Percentiles rank a stretch among this genome's conserved stretches.
Conservation (phyloP, 805 yeast species). For the Monosporozyma aerobia region DNA sequence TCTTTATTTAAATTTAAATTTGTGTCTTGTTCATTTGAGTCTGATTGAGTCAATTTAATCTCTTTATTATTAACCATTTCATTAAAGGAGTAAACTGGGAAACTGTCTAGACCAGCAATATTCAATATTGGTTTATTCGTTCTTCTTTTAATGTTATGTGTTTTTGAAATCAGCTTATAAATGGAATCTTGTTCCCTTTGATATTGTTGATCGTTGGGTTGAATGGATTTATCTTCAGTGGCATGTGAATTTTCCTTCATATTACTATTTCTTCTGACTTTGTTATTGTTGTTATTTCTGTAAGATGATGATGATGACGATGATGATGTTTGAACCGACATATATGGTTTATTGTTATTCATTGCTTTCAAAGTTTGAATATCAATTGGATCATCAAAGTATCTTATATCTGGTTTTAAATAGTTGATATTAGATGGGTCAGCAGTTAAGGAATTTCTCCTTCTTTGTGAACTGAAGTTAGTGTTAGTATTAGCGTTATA, state of each 20-base stretch:
- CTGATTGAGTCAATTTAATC: neutral
- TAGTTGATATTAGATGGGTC: neutral
- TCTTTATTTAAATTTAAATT: neutral
- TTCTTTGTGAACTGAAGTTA: neutral
- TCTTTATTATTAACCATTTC: neutral
- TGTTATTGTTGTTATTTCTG: neutral
- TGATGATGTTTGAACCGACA: neutral
- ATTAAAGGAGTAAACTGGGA: neutral
- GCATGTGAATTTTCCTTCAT: neutral
- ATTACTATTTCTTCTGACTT: neutral
- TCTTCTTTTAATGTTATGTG: neutral
- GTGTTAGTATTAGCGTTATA: neutral
- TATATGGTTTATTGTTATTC: neutral
- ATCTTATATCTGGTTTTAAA: neutral
- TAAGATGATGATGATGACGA: neutral
- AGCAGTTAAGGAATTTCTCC: neutral
- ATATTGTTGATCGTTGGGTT: neutral
- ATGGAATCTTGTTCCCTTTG: neutral
- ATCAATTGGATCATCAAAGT: neutral
- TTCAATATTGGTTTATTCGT: conserved; percentile 6
- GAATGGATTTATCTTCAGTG: neutral
- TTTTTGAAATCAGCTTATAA: neutral
- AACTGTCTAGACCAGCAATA: conserved; percentile 9
- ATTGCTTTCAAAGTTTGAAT: neutral
- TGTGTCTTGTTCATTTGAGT: neutral